A percentile compares a stretch with the other conserved stretches of the same genome.
phyloP scores from a whole-genome alignment of 495 filamentous ascomycete genomes.

The Hypoxylon fuscum region DNA sequence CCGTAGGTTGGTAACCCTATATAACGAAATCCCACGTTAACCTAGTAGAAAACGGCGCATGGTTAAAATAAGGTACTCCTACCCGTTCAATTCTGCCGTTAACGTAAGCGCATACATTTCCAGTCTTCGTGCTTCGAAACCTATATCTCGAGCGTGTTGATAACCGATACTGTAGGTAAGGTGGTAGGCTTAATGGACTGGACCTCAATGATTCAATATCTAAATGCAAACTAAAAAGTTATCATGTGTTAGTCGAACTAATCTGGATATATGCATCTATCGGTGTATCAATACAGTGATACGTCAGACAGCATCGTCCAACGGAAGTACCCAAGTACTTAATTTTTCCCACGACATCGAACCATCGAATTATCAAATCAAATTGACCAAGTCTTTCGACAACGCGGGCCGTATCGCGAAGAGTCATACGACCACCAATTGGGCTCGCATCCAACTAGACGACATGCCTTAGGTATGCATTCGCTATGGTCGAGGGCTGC shows the following conservation, averaged over 20 bases:
- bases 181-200: slow-evolving; percentile 6
- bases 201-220: slow-evolving; percentile 21
- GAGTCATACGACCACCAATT: slow-evolving; percentile 14
- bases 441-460: slow-evolving; percentile 3
- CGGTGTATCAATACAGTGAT: background rate
- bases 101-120: slow-evolving; percentile 82
- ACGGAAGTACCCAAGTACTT: background rate
- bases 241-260: background rate
- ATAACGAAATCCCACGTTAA: slow-evolving; percentile 30
- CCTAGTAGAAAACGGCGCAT: slow-evolving; percentile 16
- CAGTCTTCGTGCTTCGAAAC: background rate
- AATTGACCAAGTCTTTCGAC: slow-evolving; percentile 17
- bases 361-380: slow-evolving; percentile 20
- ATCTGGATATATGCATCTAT: slow-evolving; percentile 6
- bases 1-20: slow-evolving; percentile 86
- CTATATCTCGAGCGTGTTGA: slow-evolving; percentile 10
- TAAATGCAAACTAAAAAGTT: background rate
- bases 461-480: slow-evolving; percentile 67
- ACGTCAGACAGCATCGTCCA: slow-evolving; percentile 6
- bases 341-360: slow-evolving; percentile 25
- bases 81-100: slow-evolving; percentile 81
- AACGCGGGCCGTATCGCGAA: slow-evolving; percentile 1
- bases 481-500: slow-evolving; percentile 74
- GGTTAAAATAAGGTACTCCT: slow-evolving; percentile 22
- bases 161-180: background rate